Evolutionary conservation across 345 rosid genomes (phyloP).

Genomic region (Bretschneidera sinensis): DNA sequence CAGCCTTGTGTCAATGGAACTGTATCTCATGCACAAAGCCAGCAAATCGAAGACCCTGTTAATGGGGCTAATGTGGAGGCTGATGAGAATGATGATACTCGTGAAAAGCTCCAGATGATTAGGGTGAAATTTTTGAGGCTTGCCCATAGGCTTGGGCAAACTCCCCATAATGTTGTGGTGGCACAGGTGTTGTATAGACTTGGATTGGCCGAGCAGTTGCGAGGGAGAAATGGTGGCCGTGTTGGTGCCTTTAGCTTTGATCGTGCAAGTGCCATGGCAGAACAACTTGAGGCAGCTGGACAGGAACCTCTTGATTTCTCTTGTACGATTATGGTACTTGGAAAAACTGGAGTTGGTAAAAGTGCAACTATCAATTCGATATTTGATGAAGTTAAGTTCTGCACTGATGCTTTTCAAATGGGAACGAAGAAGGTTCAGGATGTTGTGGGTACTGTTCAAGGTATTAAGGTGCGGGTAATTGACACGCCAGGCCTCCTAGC

Average conservation of each 20-base stretch:
- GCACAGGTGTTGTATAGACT: conserved; percentile 97
- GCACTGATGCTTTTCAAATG: conserved; percentile 83
- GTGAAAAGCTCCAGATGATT: conserved; percentile 95
- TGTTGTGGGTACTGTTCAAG: conserved; percentile 94
- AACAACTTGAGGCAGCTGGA: conserved; percentile 91
- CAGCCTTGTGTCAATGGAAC: conserved; percentile 78
- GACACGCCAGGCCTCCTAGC: conserved; percentile 98
- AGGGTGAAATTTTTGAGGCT: conserved; percentile 97
- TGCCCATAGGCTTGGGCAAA: conserved; percentile 95
- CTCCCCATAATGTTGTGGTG: conserved; percentile 98
- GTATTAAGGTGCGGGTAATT: conserved; percentile 92
- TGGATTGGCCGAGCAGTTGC: conserved; percentile 95
- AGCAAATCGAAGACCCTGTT: conserved; percentile 72
- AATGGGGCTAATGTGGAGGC: conserved; percentile 48
- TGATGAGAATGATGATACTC: conserved; percentile 90
- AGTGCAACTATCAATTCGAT: conserved; percentile 97
- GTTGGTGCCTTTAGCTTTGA: conserved; percentile 99
- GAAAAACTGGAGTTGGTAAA: conserved; percentile 98
- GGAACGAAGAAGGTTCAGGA: conserved; percentile 95
- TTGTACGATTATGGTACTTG: conserved; percentile 97
- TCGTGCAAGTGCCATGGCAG: conserved; percentile 99
- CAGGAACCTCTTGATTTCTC: conserved; percentile 97
- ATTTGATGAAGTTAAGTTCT: conserved; percentile 83
- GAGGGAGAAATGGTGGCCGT: conserved; percentile 95
- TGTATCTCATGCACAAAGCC: conserved; percentile 48